Percentiles rank a stretch among this genome's conserved stretches.
These are phyloP conservation scores for Actinidia arguta DNA, from an alignment of 179 eudicot species.

Conservation along the genomic window DNA sequence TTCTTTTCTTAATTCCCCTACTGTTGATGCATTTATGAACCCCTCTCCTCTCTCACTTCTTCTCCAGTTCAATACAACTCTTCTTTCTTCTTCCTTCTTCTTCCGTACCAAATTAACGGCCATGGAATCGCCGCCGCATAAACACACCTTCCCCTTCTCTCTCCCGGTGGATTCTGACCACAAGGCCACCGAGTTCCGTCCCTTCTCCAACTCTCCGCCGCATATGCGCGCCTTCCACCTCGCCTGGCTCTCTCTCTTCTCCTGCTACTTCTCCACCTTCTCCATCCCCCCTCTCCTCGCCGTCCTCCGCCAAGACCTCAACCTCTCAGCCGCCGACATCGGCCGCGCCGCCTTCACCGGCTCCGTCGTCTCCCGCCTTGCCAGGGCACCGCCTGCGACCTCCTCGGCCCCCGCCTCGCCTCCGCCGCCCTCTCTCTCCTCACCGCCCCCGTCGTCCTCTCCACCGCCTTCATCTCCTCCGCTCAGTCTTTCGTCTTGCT, in stretches of 20 bases:
- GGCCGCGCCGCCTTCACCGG: conserved; percentile 55
- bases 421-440: conserved; percentile 53
- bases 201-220: conserved; percentile 43
- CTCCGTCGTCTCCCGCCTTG: conserved; percentile 59
- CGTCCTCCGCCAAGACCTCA: conserved; percentile 56
- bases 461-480: conserved; percentile 28
- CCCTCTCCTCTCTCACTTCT: too few species aligned
- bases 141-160: conserved; percentile 14
- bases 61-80: too few species aligned
- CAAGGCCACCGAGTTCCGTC: conserved; percentile 48
- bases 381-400: conserved; percentile 63
- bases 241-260: conserved; percentile 72
- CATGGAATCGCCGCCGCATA: conserved; percentile 7
- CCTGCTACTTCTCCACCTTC: conserved; percentile 67
- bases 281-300: conserved; percentile 68
- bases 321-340: conserved; percentile 46
- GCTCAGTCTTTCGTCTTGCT: conserved; percentile 36
- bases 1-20: too few species aligned
- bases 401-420: conserved; percentile 56
- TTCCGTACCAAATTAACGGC: neutral
- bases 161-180: conserved; percentile 41
- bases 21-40: too few species aligned
- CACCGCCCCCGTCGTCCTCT: conserved; percentile 50
- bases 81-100: too few species aligned
- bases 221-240: conserved; percentile 66